Evolutionary conservation across 805 yeast species (phyloP).

Genomic region (Schwanniomyces polymorphus): DNA sequence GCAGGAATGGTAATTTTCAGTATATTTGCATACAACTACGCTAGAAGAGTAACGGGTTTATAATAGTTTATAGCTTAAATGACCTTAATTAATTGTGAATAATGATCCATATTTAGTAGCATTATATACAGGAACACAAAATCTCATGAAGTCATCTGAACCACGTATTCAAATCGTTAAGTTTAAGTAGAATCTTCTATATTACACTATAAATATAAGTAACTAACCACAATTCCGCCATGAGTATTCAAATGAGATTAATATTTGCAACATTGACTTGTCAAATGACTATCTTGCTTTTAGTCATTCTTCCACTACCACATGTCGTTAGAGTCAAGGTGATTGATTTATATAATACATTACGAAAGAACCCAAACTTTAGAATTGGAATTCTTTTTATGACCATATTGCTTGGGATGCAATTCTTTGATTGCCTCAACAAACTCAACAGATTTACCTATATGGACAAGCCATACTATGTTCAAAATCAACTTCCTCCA

Average conservation of each 20-base stretch:
- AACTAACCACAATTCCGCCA: slow-evolving; percentile 13
- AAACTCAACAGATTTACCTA: slow-evolving; percentile 29
- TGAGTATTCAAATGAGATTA: slow-evolving; percentile 47
- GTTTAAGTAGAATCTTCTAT: neutral
- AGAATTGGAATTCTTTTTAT: slow-evolving; percentile 46
- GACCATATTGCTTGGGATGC: slow-evolving; percentile 42
- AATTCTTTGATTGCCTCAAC: slow-evolving; percentile 56
- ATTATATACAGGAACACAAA: neutral
- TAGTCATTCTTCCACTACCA: slow-evolving; percentile 59
- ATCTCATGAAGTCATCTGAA: neutral
- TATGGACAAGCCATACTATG: slow-evolving; percentile 20
- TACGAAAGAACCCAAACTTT: slow-evolving; percentile 39
- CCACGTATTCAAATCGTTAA: neutral
- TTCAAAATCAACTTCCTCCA: slow-evolving; percentile 6
- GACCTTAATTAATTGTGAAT: no score
- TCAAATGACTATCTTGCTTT: slow-evolving; percentile 51
- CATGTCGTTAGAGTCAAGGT: slow-evolving; percentile 44
- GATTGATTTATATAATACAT: slow-evolving; percentile 32
- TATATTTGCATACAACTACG: slow-evolving; percentile 38
- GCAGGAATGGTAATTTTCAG: slow-evolving; percentile 35
- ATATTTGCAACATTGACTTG: slow-evolving; percentile 48
- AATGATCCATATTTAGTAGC: no score
- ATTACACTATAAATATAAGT: neutral
- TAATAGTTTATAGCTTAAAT: slow-evolving; percentile 7
- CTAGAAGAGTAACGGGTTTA: slow-evolving; percentile 39